Evolutionary conservation across 2,329 filamentous ascomycete genomes (phyloP).

Genomic region (Verticillium albo-atrum): DNA sequence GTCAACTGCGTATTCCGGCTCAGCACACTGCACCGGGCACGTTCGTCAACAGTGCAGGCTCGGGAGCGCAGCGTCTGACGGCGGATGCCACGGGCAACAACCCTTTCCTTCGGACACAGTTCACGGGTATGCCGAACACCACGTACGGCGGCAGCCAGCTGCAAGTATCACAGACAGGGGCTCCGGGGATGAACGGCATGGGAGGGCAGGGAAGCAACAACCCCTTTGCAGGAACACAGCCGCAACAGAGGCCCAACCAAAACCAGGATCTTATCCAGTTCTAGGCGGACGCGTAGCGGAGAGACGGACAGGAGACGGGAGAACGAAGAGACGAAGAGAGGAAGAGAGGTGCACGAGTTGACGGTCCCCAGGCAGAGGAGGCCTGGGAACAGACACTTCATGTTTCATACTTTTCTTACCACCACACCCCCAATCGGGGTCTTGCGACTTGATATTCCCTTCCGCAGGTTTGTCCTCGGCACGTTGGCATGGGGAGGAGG

Average conservation of each 20-base stretch:
- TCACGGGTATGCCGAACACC: constrained; percentile 67
- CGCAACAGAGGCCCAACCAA: constrained; percentile 43
- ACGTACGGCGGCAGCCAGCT: constrained; percentile 48
- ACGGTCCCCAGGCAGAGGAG: background rate
- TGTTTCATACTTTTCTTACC: background rate
- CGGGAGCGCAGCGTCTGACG: constrained; percentile 67
- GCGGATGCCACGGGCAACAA: constrained; percentile 76
- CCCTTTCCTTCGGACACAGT: constrained; percentile 82
- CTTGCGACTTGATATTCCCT: background rate
- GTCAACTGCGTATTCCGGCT: constrained; percentile 88
- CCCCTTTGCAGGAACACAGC: constrained; percentile 51
- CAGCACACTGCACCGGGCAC: constrained; percentile 95
- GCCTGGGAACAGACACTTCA: background rate
- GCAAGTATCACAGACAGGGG: constrained; percentile 50
- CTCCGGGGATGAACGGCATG: constrained; percentile 49
- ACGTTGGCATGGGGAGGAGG: background rate
- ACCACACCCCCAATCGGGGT: background rate
- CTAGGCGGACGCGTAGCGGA: constrained; percentile 24
- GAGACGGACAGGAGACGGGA: background rate
- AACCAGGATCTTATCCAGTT: constrained; percentile 61
- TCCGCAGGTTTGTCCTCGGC: background rate
- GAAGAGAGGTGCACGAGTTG: background rate
- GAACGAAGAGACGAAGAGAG: background rate
- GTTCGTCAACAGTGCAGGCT: constrained; percentile 92
- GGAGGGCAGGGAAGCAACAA: constrained; percentile 45